These are phyloP conservation scores for Eucommia ulmoides DNA, from an alignment of 257 asterid species.

Conservation along the genomic window DNA sequence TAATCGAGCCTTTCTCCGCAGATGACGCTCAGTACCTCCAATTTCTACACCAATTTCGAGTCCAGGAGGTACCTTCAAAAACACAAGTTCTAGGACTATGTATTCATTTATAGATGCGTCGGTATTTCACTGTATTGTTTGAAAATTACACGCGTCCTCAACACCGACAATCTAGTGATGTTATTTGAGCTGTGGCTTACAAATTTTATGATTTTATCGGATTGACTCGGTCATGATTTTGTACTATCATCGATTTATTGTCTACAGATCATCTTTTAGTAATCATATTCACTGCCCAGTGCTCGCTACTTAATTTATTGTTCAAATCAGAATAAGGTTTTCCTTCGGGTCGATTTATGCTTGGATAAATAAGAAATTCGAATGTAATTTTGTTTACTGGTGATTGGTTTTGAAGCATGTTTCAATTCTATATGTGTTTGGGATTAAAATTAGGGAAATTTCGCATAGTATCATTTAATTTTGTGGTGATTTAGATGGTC, in stretches of 20 bases:
- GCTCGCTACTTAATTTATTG: background rate
- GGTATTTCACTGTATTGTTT: conserved; percentile 5
- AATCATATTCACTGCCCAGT: too few species aligned
- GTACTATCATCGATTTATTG: background rate
- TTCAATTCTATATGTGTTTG: background rate
- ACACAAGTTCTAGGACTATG: background rate
- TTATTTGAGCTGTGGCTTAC: conserved; percentile 12
- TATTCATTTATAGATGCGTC: background rate
- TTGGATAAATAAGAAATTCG: background rate
- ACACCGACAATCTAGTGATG: conserved; percentile 16
- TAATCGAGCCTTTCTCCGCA: too few species aligned
- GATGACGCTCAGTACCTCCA: conserved; percentile 22
- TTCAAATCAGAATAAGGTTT: background rate
- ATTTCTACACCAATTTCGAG: conserved; percentile 16
- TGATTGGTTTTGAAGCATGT: background rate
- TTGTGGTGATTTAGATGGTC: conserved; percentile 8
- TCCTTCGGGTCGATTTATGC: background rate
- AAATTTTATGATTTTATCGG: background rate
- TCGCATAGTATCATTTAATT: background rate
- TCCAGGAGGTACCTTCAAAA: conserved; percentile 18
- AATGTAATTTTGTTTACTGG: background rate
- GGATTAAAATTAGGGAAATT: background rate
- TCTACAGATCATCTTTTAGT: too few species aligned
- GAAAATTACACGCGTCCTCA: conserved; percentile 28
- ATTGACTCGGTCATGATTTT: background rate